Base-by-base conservation (phyloP, 495 filamentous ascomycete genomes). In the Achaetomiella virescens region DNA sequence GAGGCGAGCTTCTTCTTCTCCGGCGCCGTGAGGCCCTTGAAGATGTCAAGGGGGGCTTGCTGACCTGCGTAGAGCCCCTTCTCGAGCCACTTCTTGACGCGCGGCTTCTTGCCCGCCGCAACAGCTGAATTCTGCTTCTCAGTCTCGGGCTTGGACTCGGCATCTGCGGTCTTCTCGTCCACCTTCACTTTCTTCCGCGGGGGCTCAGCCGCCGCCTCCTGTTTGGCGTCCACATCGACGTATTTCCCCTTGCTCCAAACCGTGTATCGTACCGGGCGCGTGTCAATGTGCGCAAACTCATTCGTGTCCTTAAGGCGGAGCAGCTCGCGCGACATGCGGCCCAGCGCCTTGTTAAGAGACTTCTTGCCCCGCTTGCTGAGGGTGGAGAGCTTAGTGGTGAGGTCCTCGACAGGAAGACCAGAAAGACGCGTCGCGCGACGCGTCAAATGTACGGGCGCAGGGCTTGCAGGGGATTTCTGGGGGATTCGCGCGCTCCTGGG, bases 51-150 rank as follows among this genome's bases (percentile, higher is more conserved):
- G 0, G 79, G 78, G 6, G 66, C 54, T 31, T 88, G 80, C 64
- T 97, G 93, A 17, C 92, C 93, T 4, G 89, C 82, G 64, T 95
- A 98, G n/a, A 98, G 71, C 2, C 92, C 92, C 63, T 90, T 85
- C 52, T 78, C 72, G 47, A 91, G 66, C 84, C 88, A 97, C 36
- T 82, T 77, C 76, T 91, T 95, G 36, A 73, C 69, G 45, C 79
- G 71, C 56, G 72, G 70, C 56, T 71, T 72, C 50, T 72, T 78
- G 12, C 61, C 40, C 2, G 61, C 60, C n/a, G 72, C 63, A 47
- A 73, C 73, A 61, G 35, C 62, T 55, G 11, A 62, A 60, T 62
- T 70, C 63, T 74, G 61, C 37, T 72, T 62, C 57, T 76, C 78
- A 2, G 71, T 35, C 1, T 21, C 52, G 14, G 33, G 21, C 20